Base-by-base conservation (phyloP, 1,284 basidiomycete species). In the Marasmius sp. region DNA sequence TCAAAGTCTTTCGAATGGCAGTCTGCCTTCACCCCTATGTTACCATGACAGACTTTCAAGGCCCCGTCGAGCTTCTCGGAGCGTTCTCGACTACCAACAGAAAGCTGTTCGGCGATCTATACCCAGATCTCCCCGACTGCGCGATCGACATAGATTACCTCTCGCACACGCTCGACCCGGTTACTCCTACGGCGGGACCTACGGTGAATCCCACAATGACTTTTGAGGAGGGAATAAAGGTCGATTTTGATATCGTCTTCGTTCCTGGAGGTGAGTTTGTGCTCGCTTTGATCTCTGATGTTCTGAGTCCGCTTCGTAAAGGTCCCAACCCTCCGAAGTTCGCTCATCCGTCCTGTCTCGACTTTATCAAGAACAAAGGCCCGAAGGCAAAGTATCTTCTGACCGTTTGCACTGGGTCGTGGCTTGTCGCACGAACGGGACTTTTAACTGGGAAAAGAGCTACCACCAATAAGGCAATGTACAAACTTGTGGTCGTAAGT, bases 21-120 rank as follows among this genome's bases (percentile, higher is more conserved):
- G 67, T 74, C 20, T 75, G 74, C 60, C 65, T 74, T 41, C 73
- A 67, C 56, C 68, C 69, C 16, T 65, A 64, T 33, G 67, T 71
- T 16, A 71, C 70, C 12, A 63, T 63, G n/a, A 66, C 70, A 33
- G 74, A 75, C 59, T 75, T 68, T 54, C 71, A 74, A 66, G 74
- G 74, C 7, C 69, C 71, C 12, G 60, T 74, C 18, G 72, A 75
- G 56, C 58, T 76, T 10, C 63, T 75, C 27, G 70, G 71, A 41
- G 66, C 69, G 18, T 53, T 75, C 11, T 69, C 68, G 12, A 66
- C 70, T 34, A 65, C 70, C 39, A 67, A 67, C 51, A 62, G 66
- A 10, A 18, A 57, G 9, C 33, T 14, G 11, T 57, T 53, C 22
- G 10, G 48, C 10, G 18, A 49, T 18, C 48, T 58, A 20, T 49